Percentiles rank a stretch among this genome's conserved stretches.
These are phyloP conservation scores for Achaetomiella virescens DNA, from an alignment of 495 filamentous ascomycete genomes.

Conservation along the genomic window DNA sequence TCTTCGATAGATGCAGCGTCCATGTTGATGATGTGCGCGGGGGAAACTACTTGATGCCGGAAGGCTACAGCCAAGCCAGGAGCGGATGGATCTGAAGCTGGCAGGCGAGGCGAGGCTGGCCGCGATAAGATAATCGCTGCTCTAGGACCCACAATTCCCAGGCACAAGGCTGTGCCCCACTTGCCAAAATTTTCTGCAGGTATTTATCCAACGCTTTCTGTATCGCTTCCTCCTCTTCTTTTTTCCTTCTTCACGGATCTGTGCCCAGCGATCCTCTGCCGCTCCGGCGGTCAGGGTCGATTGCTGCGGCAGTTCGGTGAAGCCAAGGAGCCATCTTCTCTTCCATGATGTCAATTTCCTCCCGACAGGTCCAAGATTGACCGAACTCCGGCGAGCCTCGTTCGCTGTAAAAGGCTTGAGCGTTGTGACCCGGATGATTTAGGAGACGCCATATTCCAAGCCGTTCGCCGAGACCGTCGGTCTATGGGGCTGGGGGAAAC, in stretches of 20 bases:
- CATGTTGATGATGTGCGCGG: slow-evolving; percentile 44
- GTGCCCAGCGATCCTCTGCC: slow-evolving; percentile 71
- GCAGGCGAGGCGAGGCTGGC: neutral
- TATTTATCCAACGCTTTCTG: slow-evolving; percentile 15
- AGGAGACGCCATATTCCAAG: slow-evolving; percentile 79
- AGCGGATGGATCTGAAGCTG: neutral
- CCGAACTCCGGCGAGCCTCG: slow-evolving; percentile 50
- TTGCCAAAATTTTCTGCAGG: slow-evolving; percentile 21
- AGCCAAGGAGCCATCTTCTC: slow-evolving; percentile 67
- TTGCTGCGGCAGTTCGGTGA: slow-evolving; percentile 75
- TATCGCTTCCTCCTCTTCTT: slow-evolving; percentile 25
- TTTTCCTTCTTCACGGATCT: slow-evolving; percentile 60
- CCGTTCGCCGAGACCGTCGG: slow-evolving; percentile 79
- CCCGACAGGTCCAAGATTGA: slow-evolving; percentile 91
- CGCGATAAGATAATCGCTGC: slow-evolving; percentile 26
- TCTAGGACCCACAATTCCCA: neutral
- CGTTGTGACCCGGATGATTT: slow-evolving; percentile 46
- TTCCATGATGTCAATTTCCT: slow-evolving; percentile 80
- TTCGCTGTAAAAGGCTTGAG: slow-evolving; percentile 53
- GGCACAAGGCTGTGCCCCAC: slow-evolving; percentile 18
- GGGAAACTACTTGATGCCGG: neutral
- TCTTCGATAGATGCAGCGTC: slow-evolving; percentile 85
- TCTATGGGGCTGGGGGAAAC: slow-evolving; percentile 80
- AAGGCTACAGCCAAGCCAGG: slow-evolving; percentile 7
- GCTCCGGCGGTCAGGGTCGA: slow-evolving; percentile 61